A percentile compares a stretch with the other conserved stretches of the same genome.
Evolutionary conservation across 106 monocot genomes (phyloP).

Genomic region (Apostasia ramifera): DNA sequence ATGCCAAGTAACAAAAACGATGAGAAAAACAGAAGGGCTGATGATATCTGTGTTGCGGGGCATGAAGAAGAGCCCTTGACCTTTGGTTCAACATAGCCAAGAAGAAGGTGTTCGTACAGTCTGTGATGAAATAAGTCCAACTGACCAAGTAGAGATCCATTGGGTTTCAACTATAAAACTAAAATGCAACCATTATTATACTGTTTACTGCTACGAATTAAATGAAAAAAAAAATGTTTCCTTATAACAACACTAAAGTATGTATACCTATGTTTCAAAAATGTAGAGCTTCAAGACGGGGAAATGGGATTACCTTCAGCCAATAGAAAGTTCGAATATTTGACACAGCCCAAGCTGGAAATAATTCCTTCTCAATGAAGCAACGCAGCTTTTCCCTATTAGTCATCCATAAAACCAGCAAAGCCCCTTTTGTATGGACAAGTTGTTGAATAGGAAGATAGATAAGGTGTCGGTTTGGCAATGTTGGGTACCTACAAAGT

Average conservation of each 20-base stretch:
- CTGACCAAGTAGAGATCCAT: slow-evolving; percentile 79
- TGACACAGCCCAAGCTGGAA: slow-evolving; percentile 84
- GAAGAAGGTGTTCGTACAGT: slow-evolving; percentile 80
- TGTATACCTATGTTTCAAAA: background rate
- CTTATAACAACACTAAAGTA: background rate
- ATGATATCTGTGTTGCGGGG: too few relatives aligned
- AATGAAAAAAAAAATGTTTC: background rate
- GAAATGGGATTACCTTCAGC: slow-evolving; percentile 55
- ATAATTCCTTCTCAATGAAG: slow-evolving; percentile 82
- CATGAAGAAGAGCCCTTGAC: slow-evolving; percentile 16
- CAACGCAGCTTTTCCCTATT: slow-evolving; percentile 65
- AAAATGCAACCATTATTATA: too few relatives aligned
- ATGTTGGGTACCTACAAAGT: slow-evolving; percentile 71
- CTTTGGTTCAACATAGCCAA: slow-evolving; percentile 67
- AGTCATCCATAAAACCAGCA: slow-evolving; percentile 88
- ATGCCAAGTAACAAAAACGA: background rate
- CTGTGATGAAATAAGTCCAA: slow-evolving; percentile 92
- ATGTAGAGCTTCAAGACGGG: background rate
- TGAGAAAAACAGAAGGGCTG: background rate
- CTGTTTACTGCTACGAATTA: too few relatives aligned
- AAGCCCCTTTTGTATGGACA: slow-evolving; percentile 74
- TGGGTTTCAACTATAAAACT: slow-evolving; percentile 52
- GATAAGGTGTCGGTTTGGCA: slow-evolving; percentile 73
- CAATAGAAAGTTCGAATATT: slow-evolving; percentile 51
- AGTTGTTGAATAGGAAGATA: slow-evolving; percentile 82